A percentile compares a stretch with the other conserved stretches of the same genome.
phyloP scores from a whole-genome alignment of 805 yeast genomes.

The Kuraishia borneana region DNA sequence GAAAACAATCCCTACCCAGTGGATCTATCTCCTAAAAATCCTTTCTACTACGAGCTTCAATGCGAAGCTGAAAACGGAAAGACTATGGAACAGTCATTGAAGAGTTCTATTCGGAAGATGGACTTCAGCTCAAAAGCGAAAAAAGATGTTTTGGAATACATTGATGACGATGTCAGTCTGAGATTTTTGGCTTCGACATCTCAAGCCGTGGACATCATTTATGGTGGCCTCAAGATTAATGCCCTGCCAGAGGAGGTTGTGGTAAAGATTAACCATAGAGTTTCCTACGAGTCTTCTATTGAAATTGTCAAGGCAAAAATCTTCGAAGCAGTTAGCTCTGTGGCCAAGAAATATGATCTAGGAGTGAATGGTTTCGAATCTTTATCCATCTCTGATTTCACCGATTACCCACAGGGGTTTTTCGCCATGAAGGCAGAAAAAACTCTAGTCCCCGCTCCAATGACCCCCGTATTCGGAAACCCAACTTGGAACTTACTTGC shows the following conservation, averaged over 20 bases:
- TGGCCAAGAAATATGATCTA: slow-evolving; percentile 25
- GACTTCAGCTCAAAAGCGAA: slow-evolving; percentile 25
- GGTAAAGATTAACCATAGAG: slow-evolving; percentile 31
- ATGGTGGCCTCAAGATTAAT: slow-evolving; percentile 38
- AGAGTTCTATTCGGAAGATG: slow-evolving; percentile 26
- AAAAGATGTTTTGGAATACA: slow-evolving; percentile 20
- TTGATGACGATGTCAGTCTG: slow-evolving; percentile 14
- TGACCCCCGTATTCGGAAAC: slow-evolving; percentile 16
- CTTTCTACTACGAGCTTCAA: slow-evolving; percentile 29
- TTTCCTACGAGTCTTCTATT: slow-evolving; percentile 32
- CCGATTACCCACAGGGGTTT: slow-evolving; percentile 26
- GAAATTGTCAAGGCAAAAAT: slow-evolving; percentile 21
- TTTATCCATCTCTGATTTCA: slow-evolving; percentile 10
- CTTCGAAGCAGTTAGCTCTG: slow-evolving; percentile 15
- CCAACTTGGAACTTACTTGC: slow-evolving; percentile 25
- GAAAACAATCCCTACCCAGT: slow-evolving; percentile 27
- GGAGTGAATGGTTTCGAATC: slow-evolving; percentile 13
- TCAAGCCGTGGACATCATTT: slow-evolving; percentile 34
- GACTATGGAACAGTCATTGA: slow-evolving; percentile 20
- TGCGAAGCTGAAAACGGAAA: slow-evolving; percentile 34
- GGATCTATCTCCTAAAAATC: slow-evolving; percentile 29
- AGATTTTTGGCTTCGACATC: slow-evolving; percentile 32
- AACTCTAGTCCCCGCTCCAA: slow-evolving; percentile 22
- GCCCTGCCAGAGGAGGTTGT: slow-evolving; percentile 38
- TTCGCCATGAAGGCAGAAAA: slow-evolving; percentile 18